Evolutionary conservation across 2,329 filamentous ascomycete genomes (phyloP).

Genomic region (Colletotrichum tropicale): DNA sequence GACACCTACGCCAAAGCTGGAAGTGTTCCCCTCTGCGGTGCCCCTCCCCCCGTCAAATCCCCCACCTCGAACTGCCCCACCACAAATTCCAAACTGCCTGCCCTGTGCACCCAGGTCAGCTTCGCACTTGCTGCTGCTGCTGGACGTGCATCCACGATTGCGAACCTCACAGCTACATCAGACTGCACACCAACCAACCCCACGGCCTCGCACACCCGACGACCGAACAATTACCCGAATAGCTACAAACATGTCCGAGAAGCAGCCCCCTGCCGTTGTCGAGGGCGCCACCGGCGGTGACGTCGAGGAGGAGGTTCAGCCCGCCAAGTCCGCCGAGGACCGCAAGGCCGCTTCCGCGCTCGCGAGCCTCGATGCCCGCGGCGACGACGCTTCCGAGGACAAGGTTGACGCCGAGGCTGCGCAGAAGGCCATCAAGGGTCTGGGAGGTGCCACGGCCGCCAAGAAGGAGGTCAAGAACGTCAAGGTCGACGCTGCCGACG

Average conservation of each 20-base stretch:
- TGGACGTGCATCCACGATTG: background rate
- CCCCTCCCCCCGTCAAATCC: background rate
- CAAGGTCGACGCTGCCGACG: constrained; percentile 77
- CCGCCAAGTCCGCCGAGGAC: constrained; percentile 73
- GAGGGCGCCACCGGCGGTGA: constrained; percentile 65
- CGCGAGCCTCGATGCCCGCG: constrained; percentile 66
- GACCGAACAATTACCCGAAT: background rate
- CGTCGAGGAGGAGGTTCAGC: constrained; percentile 59
- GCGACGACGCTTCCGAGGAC: constrained; percentile 47
- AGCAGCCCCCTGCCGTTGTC: constrained; percentile 63
- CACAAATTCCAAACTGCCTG: constrained; percentile 5
- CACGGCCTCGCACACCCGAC: background rate
- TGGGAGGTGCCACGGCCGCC: constrained; percentile 43
- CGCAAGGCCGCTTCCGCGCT: constrained; percentile 78
- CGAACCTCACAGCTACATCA: background rate
- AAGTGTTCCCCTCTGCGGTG: background rate
- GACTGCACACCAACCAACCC: background rate
- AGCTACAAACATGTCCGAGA: constrained; percentile 57
- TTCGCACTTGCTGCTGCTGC: background rate
- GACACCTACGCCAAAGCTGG: background rate
- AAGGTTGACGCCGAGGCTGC: constrained; percentile 72
- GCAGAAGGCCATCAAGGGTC: constrained; percentile 72
- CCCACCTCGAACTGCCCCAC: constrained; percentile 10
- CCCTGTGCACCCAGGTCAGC: background rate
- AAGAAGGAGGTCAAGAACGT: constrained; percentile 61